These are phyloP conservation scores for Medicago arabica DNA, from an alignment of 306 rosid species.

Conservation along the genomic window DNA sequence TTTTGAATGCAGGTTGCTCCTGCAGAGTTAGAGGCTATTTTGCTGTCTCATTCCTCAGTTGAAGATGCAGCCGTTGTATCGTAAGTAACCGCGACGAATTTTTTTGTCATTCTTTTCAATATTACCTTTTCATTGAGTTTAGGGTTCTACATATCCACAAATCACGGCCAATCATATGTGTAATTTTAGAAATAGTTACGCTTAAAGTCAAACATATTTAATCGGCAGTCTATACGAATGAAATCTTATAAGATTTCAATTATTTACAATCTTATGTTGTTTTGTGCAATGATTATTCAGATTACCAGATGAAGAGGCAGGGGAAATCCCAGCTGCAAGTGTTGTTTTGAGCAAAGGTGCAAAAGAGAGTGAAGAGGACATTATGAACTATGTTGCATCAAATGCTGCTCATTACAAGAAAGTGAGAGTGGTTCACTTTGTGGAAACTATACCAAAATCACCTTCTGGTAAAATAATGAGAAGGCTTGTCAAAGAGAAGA, in stretches of 20 bases:
- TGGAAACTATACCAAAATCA: constrained; percentile 81
- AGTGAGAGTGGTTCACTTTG: constrained; percentile 78
- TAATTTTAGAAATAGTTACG: background rate
- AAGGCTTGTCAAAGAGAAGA: constrained; percentile 68
- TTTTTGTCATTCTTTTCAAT: background rate
- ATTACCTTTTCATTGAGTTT: background rate
- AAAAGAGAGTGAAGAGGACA: constrained; percentile 74
- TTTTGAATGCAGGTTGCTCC: constrained; percentile 80
- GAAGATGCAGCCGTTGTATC: constrained; percentile 97
- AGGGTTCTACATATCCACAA: background rate
- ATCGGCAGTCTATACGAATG: background rate
- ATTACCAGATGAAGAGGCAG: constrained; percentile 85
- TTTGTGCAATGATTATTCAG: constrained; percentile 47
- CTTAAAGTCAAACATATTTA: background rate
- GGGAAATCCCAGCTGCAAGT: constrained; percentile 93
- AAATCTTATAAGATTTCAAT: background rate
- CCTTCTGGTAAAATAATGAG: constrained; percentile 95
- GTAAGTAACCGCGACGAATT: constrained; percentile 50
- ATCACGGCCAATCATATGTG: background rate
- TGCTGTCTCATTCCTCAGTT: constrained; percentile 76
- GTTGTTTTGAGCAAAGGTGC: constrained; percentile 66
- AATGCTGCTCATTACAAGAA: constrained; percentile 86
- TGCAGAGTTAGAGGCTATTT: constrained; percentile 89
- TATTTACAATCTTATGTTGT: background rate
- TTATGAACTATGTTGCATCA: constrained; percentile 69